phyloP scores from a whole-genome alignment of 148 eudicot genomes.

The Spergularia bocconei region DNA sequence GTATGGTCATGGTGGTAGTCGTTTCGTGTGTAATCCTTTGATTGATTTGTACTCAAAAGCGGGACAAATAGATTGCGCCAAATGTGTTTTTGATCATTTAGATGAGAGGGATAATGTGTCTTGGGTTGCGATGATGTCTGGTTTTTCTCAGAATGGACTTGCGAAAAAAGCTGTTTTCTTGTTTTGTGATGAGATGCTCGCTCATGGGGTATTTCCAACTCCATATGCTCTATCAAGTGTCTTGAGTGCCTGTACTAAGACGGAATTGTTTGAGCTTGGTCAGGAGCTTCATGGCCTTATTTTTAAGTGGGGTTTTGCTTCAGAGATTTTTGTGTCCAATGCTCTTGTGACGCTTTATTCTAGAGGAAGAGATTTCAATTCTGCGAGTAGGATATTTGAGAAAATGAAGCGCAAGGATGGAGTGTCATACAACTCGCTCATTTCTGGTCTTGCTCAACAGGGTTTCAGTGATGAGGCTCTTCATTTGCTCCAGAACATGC shows the following conservation, averaged over 20 bases:
- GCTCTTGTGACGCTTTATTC: slow-evolving; percentile 77
- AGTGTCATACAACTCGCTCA: slow-evolving; percentile 81
- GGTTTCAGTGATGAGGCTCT: slow-evolving; percentile 61
- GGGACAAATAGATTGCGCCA: slow-evolving; percentile 53
- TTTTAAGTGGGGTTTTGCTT: slow-evolving; percentile 71
- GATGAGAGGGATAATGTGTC: slow-evolving; percentile 60
- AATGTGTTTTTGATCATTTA: slow-evolving; percentile 46
- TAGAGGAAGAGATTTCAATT: slow-evolving; percentile 49
- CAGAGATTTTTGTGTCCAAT: slow-evolving; percentile 68
- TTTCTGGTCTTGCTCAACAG: slow-evolving; percentile 78
- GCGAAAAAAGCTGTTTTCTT: slow-evolving; percentile 58
- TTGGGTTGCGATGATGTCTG: slow-evolving; percentile 96
- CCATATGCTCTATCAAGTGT: slow-evolving; percentile 84
- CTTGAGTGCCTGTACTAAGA: slow-evolving; percentile 77
- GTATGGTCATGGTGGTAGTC: slow-evolving; percentile 45
- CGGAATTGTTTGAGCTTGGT: slow-evolving; percentile 50
- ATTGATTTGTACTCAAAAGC: slow-evolving; percentile 76
- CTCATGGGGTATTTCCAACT: slow-evolving; percentile 56
- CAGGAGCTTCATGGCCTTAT: slow-evolving; percentile 75
- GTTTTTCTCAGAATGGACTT: slow-evolving; percentile 61
- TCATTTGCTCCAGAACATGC: slow-evolving; percentile 67
- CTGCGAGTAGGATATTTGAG: slow-evolving; percentile 58
- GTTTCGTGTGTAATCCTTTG: slow-evolving; percentile 63
- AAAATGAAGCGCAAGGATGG: slow-evolving; percentile 62
- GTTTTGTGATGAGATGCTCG: slow-evolving; percentile 65